These are phyloP conservation scores for Micractinium sp. DNA, from an alignment of 139 green algal genomes.

Conservation along the genomic window DNA sequence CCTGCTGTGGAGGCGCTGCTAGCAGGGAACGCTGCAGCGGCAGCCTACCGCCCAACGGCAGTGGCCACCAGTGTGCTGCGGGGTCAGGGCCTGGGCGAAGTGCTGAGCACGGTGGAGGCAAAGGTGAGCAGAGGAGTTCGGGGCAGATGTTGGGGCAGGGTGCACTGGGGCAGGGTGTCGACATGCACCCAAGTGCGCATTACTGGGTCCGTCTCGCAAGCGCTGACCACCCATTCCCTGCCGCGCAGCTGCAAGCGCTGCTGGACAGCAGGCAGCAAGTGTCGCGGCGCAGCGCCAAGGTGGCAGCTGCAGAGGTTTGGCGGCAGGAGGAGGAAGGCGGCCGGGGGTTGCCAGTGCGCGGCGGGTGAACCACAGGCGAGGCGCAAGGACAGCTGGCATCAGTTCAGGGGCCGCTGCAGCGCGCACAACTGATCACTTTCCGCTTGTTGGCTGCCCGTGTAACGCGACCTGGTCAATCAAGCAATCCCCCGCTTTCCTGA, in stretches of 20 bases:
- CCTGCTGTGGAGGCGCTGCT: neutral
- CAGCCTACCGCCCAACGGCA: neutral
- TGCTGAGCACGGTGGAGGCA: neutral
- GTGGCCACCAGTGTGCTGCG: conserved; percentile 13
- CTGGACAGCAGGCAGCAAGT: neutral
- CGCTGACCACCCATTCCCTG: neutral
- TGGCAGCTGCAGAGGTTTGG: neutral
- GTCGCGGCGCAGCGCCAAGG: neutral
- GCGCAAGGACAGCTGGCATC: too few species aligned
- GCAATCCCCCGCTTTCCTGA: too few species aligned
- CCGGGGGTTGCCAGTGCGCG: neutral
- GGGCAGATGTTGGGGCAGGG: neutral
- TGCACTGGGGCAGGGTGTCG: too few species aligned
- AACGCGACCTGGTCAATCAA: too few species aligned
- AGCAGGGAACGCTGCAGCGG: neutral
- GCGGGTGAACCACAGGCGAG: neutral
- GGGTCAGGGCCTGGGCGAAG: neutral
- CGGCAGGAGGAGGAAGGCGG: neutral
- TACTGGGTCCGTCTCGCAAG: neutral
- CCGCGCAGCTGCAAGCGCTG: neutral
- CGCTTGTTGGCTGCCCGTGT: too few species aligned
- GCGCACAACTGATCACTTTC: too few species aligned
- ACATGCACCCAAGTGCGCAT: neutral
- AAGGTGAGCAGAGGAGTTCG: neutral
- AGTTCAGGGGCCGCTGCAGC: too few species aligned